Conservation (phyloP, 768 basidiomycete species). For the Mycena haematopus region DNA sequence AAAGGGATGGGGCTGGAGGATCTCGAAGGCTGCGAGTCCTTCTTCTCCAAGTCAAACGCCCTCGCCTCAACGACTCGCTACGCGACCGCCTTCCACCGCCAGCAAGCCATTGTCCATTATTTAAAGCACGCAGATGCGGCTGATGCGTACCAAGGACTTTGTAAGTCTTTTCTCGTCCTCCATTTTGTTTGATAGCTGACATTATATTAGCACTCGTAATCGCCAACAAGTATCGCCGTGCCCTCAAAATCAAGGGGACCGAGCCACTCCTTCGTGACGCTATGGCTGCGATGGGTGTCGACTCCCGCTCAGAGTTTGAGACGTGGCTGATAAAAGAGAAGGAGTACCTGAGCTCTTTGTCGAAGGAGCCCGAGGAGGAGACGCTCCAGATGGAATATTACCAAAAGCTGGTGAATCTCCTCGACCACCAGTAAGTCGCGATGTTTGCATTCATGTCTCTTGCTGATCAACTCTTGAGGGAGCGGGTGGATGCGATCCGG, state of each 20-base stretch:
- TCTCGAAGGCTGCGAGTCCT: neutral
- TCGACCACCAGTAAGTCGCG: conserved; percentile 1
- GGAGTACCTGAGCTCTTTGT: conserved; percentile 26
- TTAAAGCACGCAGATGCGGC: neutral
- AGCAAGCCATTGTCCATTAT: neutral
- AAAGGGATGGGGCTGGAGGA: neutral
- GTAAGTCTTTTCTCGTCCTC: neutral
- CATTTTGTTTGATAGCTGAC: neutral
- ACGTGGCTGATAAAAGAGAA: conserved; percentile 11
- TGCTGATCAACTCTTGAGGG: too few relatives aligned
- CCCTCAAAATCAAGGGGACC: neutral
- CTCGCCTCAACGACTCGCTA: neutral
- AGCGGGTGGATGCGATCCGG: too few relatives aligned
- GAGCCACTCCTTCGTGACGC: neutral
- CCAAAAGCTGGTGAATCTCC: conserved; percentile 15
- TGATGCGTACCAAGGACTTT: neutral
- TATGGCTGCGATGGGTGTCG: neutral
- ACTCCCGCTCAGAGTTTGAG: neutral
- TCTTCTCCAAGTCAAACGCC: neutral
- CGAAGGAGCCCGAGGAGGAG: conserved; percentile 22
- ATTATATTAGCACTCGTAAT: neutral
- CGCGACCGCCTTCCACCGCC: neutral
- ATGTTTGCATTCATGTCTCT: too few relatives aligned
- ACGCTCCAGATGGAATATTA: conserved; percentile 19
- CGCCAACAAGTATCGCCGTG: neutral